Evolutionary conservation across 1,284 basidiomycete species (phyloP).

Genomic region (Exobasidium rhododendri): DNA sequence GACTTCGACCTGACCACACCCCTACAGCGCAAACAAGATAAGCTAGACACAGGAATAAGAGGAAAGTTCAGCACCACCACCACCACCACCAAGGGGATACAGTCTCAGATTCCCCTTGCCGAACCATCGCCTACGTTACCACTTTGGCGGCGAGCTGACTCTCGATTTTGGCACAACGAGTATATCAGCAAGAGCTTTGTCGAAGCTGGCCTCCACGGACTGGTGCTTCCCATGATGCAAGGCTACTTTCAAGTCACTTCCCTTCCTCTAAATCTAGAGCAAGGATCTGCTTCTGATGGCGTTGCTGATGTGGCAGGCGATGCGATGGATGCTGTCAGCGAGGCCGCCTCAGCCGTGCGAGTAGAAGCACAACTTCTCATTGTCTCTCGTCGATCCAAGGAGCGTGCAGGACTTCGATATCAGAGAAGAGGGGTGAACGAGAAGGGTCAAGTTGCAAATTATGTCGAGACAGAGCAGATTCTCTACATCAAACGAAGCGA

Average conservation of each 20-base stretch:
- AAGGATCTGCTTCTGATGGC: neutral
- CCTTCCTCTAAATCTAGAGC: constrained; percentile 22
- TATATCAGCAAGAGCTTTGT: constrained; percentile 67
- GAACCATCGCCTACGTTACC: constrained; percentile 72
- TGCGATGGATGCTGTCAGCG: constrained; percentile 19
- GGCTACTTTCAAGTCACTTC: constrained; percentile 68
- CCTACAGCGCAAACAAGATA: constrained; percentile 57
- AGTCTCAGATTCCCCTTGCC: constrained; percentile 60
- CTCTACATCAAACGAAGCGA: constrained; percentile 68
- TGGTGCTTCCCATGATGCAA: constrained; percentile 81
- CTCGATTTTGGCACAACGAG: constrained; percentile 86
- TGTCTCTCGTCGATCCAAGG: constrained; percentile 59
- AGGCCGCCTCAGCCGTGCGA: constrained; percentile 6
- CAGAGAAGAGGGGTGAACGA: constrained; percentile 60
- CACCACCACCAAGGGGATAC: neutral
- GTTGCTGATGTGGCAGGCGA: constrained; percentile 9
- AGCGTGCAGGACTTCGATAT: constrained; percentile 61
- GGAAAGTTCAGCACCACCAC: neutral
- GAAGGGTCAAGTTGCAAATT: constrained; percentile 69
- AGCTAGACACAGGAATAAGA: constrained; percentile 24
- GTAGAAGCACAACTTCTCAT: constrained; percentile 53
- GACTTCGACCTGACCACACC: constrained; percentile 60
- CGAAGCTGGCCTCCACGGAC: constrained; percentile 63
- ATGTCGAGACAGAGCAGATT: constrained; percentile 81
- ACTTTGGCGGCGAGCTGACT: constrained; percentile 76